These are phyloP conservation scores for Phytophthora citrophthora DNA, from an alignment of 352 stramenopile species.

Conservation along the genomic window DNA sequence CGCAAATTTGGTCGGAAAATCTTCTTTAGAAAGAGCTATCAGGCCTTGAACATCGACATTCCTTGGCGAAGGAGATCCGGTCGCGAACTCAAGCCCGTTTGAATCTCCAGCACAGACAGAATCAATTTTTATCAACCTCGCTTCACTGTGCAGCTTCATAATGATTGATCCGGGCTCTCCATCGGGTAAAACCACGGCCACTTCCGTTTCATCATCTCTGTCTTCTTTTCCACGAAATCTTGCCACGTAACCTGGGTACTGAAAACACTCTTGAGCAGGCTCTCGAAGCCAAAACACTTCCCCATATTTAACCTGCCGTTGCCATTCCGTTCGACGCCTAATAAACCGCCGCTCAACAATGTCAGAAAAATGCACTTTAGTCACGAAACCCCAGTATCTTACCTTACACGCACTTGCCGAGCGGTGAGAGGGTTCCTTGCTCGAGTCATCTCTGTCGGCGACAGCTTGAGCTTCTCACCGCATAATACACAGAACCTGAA, in stretches of 20 bases:
- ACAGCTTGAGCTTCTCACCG: slow-evolving; percentile 39
- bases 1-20: slow-evolving; percentile 60
- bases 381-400: background rate
- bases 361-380: background rate
- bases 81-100: slow-evolving; percentile 26
- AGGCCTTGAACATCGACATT: slow-evolving; percentile 29
- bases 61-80: slow-evolving; percentile 2
- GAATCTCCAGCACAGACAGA: slow-evolving; percentile 6
- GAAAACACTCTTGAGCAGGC: background rate
- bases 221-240: slow-evolving; percentile 10
- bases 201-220: background rate
- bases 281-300: slow-evolving; percentile 14
- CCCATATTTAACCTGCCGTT: slow-evolving; percentile 8
- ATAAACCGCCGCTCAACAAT: background rate
- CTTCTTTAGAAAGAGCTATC: slow-evolving; percentile 36
- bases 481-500: slow-evolving; percentile 52
- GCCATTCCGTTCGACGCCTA: slow-evolving; percentile 37
- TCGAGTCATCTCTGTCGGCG: slow-evolving; percentile 28
- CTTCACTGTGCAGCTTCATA: slow-evolving; percentile 13
- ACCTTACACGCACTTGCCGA: slow-evolving; percentile 28
- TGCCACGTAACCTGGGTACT: slow-evolving; percentile 20
- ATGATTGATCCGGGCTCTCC: slow-evolving; percentile 16
- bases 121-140: slow-evolving; percentile 4
- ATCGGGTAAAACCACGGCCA: background rate
- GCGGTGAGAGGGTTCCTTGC: slow-evolving; percentile 12